These are phyloP conservation scores for Chionographis japonica DNA, from an alignment of 106 monocot species.

Conservation along the genomic window DNA sequence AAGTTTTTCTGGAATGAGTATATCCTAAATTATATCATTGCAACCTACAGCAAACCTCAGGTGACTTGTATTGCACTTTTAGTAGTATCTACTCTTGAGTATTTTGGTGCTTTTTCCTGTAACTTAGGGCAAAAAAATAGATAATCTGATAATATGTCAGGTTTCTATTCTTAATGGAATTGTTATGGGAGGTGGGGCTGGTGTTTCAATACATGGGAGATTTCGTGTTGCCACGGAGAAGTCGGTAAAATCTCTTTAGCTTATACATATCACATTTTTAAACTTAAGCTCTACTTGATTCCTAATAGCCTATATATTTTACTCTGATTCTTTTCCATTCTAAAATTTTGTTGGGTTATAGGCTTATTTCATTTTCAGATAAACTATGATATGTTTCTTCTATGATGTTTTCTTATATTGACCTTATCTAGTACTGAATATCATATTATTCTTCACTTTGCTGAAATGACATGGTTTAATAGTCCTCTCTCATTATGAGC, in stretches of 20 bases:
- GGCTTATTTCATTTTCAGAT: too few species aligned
- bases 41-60: slow-evolving; percentile 91
- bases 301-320: too few species aligned
- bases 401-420: too few species aligned
- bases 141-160: slow-evolving; percentile 18
- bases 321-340: too few species aligned
- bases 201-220: slow-evolving; percentile 91
- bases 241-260: slow-evolving; percentile 35
- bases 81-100: neutral
- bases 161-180: slow-evolving; percentile 96
- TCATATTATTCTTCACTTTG: too few species aligned
- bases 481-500: too few species aligned
- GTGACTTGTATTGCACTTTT: slow-evolving; percentile 22
- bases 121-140: neutral
- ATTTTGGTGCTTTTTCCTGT: neutral
- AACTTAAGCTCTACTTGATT: too few species aligned
- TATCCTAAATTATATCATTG: slow-evolving; percentile 78
- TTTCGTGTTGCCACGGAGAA: slow-evolving; percentile 90
- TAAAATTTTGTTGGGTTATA: too few species aligned
- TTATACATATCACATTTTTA: neutral
- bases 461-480: too few species aligned
- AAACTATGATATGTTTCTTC: too few species aligned
- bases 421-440: too few species aligned
- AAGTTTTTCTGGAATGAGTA: slow-evolving; percentile 78
- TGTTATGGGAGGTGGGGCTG: slow-evolving; percentile 96